A percentile compares a stretch with the other conserved stretches of the same genome.
These are phyloP conservation scores for Pichia sp. DNA, from an alignment of 1,139 yeast genomes.

Conservation along the genomic window DNA sequence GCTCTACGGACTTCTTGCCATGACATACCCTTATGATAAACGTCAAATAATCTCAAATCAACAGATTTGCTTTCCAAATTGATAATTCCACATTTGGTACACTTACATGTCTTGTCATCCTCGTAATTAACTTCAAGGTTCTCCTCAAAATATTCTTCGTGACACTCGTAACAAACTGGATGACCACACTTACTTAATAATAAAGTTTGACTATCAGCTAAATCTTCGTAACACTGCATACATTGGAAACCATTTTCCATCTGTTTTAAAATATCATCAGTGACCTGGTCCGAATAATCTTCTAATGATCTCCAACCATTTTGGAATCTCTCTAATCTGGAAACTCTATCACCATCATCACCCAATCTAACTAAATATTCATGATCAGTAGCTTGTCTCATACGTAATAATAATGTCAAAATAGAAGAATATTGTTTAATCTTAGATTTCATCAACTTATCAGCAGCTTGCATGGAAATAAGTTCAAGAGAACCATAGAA, in stretches of 20 bases:
- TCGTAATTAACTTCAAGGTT: constrained; percentile 35
- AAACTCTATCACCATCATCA: constrained; percentile 32
- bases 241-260: constrained; percentile 48
- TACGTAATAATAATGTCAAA: constrained; percentile 69
- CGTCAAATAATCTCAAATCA: constrained; percentile 52
- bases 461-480: constrained; percentile 57
- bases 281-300: constrained; percentile 7
- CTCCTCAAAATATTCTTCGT: constrained; percentile 49
- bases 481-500: constrained; percentile 61
- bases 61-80: constrained; percentile 44
- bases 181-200: constrained; percentile 68
- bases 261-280: constrained; percentile 24
- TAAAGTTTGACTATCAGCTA: constrained; percentile 45
- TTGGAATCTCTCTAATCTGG: constrained; percentile 19
- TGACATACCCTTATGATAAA: constrained; percentile 36
- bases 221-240: constrained; percentile 64
- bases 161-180: constrained; percentile 61
- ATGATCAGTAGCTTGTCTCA: constrained; percentile 93
- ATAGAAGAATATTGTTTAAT: constrained; percentile 44
- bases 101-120: constrained; percentile 46
- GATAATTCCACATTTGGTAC: constrained; percentile 34
- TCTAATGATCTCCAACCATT: constrained; percentile 23
- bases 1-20: constrained; percentile 25
- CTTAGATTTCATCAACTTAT: constrained; percentile 41
- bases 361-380: constrained; percentile 72